Conservation (phyloP, 805 yeast species). For the Saccharomycopsis selenospora region DNA sequence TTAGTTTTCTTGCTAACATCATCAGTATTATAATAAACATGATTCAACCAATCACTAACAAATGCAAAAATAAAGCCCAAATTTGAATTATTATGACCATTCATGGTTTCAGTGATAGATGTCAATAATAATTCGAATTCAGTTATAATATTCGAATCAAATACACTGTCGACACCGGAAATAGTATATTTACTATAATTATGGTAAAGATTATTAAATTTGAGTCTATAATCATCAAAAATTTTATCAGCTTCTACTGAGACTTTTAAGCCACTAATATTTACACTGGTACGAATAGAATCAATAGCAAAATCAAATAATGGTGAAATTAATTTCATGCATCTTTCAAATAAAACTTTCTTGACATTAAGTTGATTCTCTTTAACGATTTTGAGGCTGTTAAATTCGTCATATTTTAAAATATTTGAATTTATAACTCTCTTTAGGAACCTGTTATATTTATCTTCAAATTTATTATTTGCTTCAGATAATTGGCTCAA, state of each 20-base stretch:
- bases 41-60: constrained; percentile 40
- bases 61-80: constrained; percentile 43
- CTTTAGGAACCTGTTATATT: neutral
- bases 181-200: neutral
- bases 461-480: neutral
- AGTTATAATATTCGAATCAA: constrained; percentile 14
- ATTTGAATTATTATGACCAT: constrained; percentile 20
- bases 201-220: constrained; percentile 1
- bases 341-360: neutral
- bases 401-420: constrained; percentile 15
- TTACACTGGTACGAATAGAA: constrained; percentile 15
- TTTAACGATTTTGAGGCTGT: neutral
- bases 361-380: neutral
- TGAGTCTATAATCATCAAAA: neutral
- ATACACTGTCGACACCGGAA: neutral
- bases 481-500: constrained; percentile 25
- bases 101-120: constrained; percentile 27
- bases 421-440: neutral
- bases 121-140: constrained; percentile 27
- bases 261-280: neutral
- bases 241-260: neutral
- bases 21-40: constrained; percentile 5
- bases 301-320: constrained; percentile 31
- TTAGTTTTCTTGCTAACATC: constrained; percentile 20
- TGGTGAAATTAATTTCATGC: constrained; percentile 32